phyloP scores from a whole-genome alignment of 441 rosid genomes.

The Populus hybrid region DNA sequence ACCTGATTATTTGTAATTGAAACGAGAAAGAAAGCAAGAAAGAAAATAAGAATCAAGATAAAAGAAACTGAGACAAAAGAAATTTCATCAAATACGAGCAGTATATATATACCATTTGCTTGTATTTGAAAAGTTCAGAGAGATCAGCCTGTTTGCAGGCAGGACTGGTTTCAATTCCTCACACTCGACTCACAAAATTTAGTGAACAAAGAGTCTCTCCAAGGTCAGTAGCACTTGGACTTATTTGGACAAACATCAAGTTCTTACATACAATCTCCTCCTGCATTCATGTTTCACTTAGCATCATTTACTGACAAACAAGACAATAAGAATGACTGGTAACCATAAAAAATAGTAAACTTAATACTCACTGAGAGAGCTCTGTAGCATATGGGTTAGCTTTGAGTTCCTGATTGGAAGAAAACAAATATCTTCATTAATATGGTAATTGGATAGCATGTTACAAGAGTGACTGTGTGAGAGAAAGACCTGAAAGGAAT shows the following conservation, averaged over 20 bases:
- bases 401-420: conserved; percentile 79
- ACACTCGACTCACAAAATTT: conserved; percentile 77
- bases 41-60: background rate
- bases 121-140: conserved; percentile 65
- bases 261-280: conserved; percentile 80
- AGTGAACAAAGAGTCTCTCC: conserved; percentile 90
- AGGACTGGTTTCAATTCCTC: conserved; percentile 86
- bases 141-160: conserved; percentile 75
- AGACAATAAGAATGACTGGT: background rate
- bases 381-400: conserved; percentile 41
- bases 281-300: conserved; percentile 37
- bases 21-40: conserved; percentile 1
- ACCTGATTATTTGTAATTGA: conserved; percentile 34
- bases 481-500: conserved; percentile 72
- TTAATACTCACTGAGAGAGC: conserved; percentile 56
- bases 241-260: conserved; percentile 91
- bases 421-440: background rate
- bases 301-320: background rate
- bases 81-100: background rate
- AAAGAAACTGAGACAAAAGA: background rate
- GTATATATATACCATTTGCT: conserved; percentile 62
- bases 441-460: background rate
- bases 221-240: conserved; percentile 70
- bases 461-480: background rate
- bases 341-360: background rate